Conservation (phyloP, 345 rosid species). For the Raphanus raphanistrum region DNA sequence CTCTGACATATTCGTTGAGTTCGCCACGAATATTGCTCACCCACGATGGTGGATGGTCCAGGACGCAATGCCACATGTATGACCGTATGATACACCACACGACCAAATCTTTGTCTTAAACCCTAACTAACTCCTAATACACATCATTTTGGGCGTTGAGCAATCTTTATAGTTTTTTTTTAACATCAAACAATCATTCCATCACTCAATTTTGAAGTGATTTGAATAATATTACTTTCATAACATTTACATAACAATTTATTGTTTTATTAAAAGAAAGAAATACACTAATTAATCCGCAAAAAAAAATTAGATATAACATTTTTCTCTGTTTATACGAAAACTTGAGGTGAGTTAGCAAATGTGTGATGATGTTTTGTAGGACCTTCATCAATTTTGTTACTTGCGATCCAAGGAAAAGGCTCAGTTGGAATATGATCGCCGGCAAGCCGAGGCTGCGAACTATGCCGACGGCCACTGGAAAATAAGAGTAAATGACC, state of each 20-base stretch:
- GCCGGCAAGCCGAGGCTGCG: conserved; percentile 73
- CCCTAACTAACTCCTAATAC: neutral
- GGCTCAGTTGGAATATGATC: conserved; percentile 82
- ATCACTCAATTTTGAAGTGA: neutral
- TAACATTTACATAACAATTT: neutral
- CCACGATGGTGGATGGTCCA: conserved; percentile 91
- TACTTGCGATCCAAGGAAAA: conserved; percentile 79
- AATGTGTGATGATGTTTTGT: neutral
- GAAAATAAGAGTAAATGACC: conserved; percentile 61
- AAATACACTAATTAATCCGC: neutral
- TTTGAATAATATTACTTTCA: too few relatives aligned
- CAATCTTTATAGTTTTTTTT: neutral
- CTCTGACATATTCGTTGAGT: conserved; percentile 79
- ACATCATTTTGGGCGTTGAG: neutral
- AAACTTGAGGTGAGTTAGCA: neutral
- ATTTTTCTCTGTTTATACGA: neutral
- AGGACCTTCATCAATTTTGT: conserved; percentile 76
- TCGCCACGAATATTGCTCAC: conserved; percentile 83
- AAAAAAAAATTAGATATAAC: neutral
- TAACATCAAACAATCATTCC: neutral
- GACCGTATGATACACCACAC: conserved; percentile 18
- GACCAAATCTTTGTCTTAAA: neutral
- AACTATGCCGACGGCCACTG: conserved; percentile 76
- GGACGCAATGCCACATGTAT: conserved; percentile 78
- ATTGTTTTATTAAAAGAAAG: neutral